Evolutionary conservation across 805 yeast genomes (phyloP).

Genomic region (Yarrowia sp.): DNA sequence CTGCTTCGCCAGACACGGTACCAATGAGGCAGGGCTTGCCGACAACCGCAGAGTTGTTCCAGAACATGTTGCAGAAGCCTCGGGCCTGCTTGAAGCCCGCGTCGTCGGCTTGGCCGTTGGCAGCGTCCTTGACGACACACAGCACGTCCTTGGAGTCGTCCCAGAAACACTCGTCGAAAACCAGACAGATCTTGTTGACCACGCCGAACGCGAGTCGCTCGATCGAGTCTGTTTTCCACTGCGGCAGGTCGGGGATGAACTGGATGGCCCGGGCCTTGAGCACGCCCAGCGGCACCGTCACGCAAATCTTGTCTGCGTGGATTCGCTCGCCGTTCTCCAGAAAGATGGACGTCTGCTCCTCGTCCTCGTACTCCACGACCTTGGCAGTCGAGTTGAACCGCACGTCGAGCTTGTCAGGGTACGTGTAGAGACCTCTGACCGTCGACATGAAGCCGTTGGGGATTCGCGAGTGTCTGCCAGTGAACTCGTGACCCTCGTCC

Average conservation of each 20-base stretch:
- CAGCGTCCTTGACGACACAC: slow-evolving; percentile 37
- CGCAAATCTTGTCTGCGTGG: slow-evolving; percentile 42
- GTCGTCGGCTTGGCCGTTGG: slow-evolving; percentile 30
- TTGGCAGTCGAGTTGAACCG: slow-evolving; percentile 42
- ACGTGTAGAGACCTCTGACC: slow-evolving; percentile 41
- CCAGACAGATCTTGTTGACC: slow-evolving; percentile 42
- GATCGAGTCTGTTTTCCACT: slow-evolving; percentile 43
- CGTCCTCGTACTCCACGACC: slow-evolving; percentile 40
- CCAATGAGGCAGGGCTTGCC: slow-evolving; percentile 44
- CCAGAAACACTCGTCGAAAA: slow-evolving; percentile 44
- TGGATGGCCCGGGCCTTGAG: slow-evolving; percentile 41
- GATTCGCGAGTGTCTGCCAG: slow-evolving; percentile 43
- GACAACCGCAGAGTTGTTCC: slow-evolving; percentile 40
- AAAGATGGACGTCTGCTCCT: slow-evolving; percentile 38
- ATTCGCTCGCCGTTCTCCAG: slow-evolving; percentile 44
- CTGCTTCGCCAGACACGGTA: slow-evolving; percentile 43
- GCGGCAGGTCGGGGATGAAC: slow-evolving; percentile 45
- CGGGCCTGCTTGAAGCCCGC: slow-evolving; percentile 35
- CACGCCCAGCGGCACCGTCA: slow-evolving; percentile 45
- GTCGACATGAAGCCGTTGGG: slow-evolving; percentile 41
- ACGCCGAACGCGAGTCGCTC: slow-evolving; percentile 43
- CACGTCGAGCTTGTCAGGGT: slow-evolving; percentile 43
- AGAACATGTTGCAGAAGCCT: slow-evolving; percentile 43
- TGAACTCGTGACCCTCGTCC: slow-evolving; percentile 43
- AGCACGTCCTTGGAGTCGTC: slow-evolving; percentile 38